Conservation (phyloP, 352 stramenopile species). For the Globisporangium solare region DNA sequence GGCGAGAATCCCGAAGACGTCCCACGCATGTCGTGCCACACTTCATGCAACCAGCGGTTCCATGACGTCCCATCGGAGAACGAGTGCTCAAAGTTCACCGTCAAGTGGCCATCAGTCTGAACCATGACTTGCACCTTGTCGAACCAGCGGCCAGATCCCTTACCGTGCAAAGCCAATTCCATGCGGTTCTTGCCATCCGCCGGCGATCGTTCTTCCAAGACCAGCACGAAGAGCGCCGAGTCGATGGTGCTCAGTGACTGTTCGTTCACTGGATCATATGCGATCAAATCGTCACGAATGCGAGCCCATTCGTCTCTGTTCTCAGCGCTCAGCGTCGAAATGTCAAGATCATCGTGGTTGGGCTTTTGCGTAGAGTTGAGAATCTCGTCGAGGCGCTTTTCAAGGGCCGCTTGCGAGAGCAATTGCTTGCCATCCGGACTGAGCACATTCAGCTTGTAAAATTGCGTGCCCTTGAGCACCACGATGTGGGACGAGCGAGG, state of each 20-base stretch:
- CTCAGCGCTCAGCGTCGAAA: slow-evolving; percentile 76
- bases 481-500: slow-evolving; percentile 84
- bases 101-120: slow-evolving; percentile 78
- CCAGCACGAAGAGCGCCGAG: slow-evolving; percentile 86
- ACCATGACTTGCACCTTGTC: slow-evolving; percentile 92
- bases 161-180: slow-evolving; percentile 81
- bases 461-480: slow-evolving; percentile 83
- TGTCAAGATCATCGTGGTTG: slow-evolving; percentile 51
- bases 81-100: slow-evolving; percentile 94
- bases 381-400: slow-evolving; percentile 63
- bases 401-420: slow-evolving; percentile 64
- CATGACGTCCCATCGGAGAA: slow-evolving; percentile 91
- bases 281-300: slow-evolving; percentile 65
- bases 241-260: slow-evolving; percentile 80
- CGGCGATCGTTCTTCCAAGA: slow-evolving; percentile 76
- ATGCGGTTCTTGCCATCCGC: slow-evolving; percentile 68
- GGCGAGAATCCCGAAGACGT: slow-evolving; percentile 71
- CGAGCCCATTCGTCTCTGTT: slow-evolving; percentile 86
- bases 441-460: slow-evolving; percentile 80
- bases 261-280: slow-evolving; percentile 61
- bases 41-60: slow-evolving; percentile 91
- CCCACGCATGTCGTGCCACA: slow-evolving; percentile 86
- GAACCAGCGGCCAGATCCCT: slow-evolving; percentile 86
- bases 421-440: slow-evolving; percentile 79
- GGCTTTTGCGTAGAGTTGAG: slow-evolving; percentile 44